Base-by-base conservation (phyloP, 2,329 filamentous ascomycete genomes). In the Ambrosiella xylebori region DNA sequence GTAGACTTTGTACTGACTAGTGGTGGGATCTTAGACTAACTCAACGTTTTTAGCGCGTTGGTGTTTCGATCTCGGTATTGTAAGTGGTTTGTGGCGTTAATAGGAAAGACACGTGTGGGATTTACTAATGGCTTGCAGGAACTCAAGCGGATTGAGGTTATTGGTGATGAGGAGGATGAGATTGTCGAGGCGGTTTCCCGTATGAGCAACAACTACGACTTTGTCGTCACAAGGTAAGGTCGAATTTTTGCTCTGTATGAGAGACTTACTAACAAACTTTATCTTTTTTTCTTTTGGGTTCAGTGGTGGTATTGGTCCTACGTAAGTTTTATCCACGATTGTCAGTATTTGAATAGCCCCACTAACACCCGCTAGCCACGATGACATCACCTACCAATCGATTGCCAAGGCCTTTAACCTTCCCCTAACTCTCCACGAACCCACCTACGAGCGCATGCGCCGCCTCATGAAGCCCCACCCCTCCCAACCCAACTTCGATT, bases 311-410 rank as follows among this genome's bases (percentile, higher is more conserved):
- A 97, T 98, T 66, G 91, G 91, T 9, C 93, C 93, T 63, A 97
- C 91, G 86, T 91, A 72, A 74, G 83, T 70, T 27, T 27, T 37
- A 9, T 45, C 39, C 56, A 15, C 38, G n/a, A 5, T 36, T 27
- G 35, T 13, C 37, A 27, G 5, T 51, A 12, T 7, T 8, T 39
- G 17, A 9, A 35, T 39, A 41, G 15, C 56, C 45, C 19, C 3
- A 1, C 8, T 51, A 51, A 7, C 8, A 35, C 7, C 15, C 27
- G 27, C 15, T 47, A 94, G 88, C 58, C 91, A 97, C 74, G 93
- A 98, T 70, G 93, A 98, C 68, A 97, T 97, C 64, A 97, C 93
- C 35, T 98, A 98, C 72, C 77, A 86, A 66, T 91, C 88, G 44
- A 94, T 98, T 68, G 90, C 88, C 63, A 89, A 88, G 68, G 93